Conservation (phyloP, 2,329 filamentous ascomycete genomes). For the Aureobasidium leucospermi region DNA sequence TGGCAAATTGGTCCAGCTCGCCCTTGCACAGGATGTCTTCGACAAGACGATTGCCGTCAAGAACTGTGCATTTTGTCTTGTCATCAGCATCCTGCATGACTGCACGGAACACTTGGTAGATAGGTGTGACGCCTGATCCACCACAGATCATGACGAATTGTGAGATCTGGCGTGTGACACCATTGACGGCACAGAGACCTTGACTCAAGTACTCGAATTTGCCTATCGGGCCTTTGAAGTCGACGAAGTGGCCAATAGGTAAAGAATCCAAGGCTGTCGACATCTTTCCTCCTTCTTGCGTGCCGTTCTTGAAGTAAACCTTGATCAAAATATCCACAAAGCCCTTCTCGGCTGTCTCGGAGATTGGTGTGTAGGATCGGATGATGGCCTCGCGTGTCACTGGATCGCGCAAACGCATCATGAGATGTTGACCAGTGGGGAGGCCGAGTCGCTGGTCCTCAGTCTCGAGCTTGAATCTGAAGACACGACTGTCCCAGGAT, state of each 20-base stretch:
- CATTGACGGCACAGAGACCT: constrained; percentile 57
- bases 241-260: constrained; percentile 63
- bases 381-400: constrained; percentile 66
- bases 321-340: constrained; percentile 72
- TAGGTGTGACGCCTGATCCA: constrained; percentile 86
- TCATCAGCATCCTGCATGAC: constrained; percentile 60
- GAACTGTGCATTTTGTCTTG: constrained; percentile 59
- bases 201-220: constrained; percentile 72
- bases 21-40: constrained; percentile 75
- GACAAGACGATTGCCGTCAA: constrained; percentile 70
- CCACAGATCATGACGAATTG: constrained; percentile 81
- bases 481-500: constrained; percentile 73
- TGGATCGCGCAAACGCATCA: constrained; percentile 72
- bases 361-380: constrained; percentile 80
- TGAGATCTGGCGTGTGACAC: constrained; percentile 49
- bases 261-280: constrained; percentile 69
- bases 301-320: constrained; percentile 60
- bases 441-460: constrained; percentile 63
- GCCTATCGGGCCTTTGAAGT: constrained; percentile 83
- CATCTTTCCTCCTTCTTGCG: constrained; percentile 66
- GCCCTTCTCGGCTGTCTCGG: constrained; percentile 54
- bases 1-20: constrained; percentile 61
- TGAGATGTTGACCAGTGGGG: constrained; percentile 77
- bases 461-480: constrained; percentile 72
- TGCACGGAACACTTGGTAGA: constrained; percentile 73